Evolutionary conservation across 306 rosid genomes (phyloP), one percentile per base, ranked within the genome.

Genomic region (Comarum palustre): DNA sequence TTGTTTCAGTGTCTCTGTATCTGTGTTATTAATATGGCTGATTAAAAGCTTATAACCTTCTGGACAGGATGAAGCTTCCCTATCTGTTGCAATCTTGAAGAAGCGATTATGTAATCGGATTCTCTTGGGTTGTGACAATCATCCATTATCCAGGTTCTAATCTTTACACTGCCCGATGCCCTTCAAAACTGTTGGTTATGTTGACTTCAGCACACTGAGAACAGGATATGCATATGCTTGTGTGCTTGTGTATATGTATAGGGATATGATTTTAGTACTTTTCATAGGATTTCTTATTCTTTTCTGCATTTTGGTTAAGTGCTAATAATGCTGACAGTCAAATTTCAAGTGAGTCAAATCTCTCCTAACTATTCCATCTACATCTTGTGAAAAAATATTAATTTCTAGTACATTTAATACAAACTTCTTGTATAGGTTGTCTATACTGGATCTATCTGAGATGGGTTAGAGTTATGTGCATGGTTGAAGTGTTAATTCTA

Each of bases 51-150:
- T 7, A 16, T 22, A 55, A 55, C 47, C 78, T 38, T 75, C 68
- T 47, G 32, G 7, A 57, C 89, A 94, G 99, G 99, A 94, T 83
- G 99, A 97, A 27, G 97, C 97, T 77, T 85, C 93, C 68, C 88
- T 94, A 41, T 80, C 92, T 0, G 73, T 91, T 78, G 86, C 93
- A 68, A 91, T 94, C 79, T 82, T 94, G 81, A 87, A 88, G 86
- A 91, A 91, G 84, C 82, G 79, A 74, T 75, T 84, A 24, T 78
- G 84, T 45, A 84, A 88, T 72, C 72, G 60, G 78, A 87, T 88
- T 78, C 89, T 94, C 81, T 82, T 94, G 82, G 99, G 97, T 61
- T 91, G 97, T 69, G 99, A 94, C 61, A 88, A 88, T 83, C 96
- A 94, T 78, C 99, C 99, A 74, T 68, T 94, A 63, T 89, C 96